Evolutionary conservation across 1,139 yeast genomes (phyloP).

Genomic region (Saccharomyces hybrid): DNA sequence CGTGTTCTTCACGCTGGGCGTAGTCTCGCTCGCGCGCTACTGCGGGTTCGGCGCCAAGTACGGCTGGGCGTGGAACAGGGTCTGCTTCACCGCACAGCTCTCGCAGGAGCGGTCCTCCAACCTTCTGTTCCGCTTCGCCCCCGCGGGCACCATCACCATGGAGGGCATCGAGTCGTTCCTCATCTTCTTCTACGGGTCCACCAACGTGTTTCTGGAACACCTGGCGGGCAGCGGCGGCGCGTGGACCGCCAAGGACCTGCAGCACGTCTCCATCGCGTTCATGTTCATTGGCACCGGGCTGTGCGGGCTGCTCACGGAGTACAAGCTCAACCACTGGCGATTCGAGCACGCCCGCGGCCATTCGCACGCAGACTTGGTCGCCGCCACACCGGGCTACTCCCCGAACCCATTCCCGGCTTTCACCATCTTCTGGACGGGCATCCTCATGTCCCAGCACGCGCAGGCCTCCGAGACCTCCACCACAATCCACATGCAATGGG

Average conservation of each 20-base stretch:
- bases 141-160: constrained; percentile 62
- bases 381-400: constrained; percentile 63
- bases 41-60: constrained; percentile 66
- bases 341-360: constrained; percentile 30
- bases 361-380: constrained; percentile 27
- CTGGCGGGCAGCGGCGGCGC: constrained; percentile 64
- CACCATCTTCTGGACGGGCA: constrained; percentile 93
- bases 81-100: constrained; percentile 35
- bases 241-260: constrained; percentile 90
- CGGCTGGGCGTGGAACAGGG: constrained; percentile 90
- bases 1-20: constrained; percentile 69
- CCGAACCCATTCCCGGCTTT: constrained; percentile 92
- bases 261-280: constrained; percentile 91
- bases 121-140: constrained; percentile 34
- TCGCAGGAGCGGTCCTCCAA: constrained; percentile 22
- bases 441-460: constrained; percentile 89
- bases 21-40: constrained; percentile 72
- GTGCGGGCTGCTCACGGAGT: constrained; percentile 78
- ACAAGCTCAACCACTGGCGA: constrained; percentile 40
- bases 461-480: constrained; percentile 78
- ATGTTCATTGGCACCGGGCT: constrained; percentile 88
- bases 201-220: constrained; percentile 86
- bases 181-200: constrained; percentile 78
- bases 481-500: constrained; percentile 85
- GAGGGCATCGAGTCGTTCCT: constrained; percentile 75